Conservation (phyloP, 805 yeast genomes). For the Myxozyma melibiosi region DNA sequence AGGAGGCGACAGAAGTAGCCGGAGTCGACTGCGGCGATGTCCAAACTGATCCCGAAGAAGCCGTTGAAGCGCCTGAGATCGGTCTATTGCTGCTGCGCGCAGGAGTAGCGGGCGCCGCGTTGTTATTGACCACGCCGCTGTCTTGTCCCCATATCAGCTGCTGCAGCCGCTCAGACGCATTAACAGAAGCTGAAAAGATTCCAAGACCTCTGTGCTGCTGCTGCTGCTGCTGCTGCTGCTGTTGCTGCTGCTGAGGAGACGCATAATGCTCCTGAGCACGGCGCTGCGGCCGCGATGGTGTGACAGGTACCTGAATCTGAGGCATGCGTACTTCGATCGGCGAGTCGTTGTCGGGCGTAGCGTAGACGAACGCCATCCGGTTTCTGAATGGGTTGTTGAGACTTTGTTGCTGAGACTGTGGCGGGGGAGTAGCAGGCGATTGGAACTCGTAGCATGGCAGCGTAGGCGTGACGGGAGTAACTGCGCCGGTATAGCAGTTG, state of each 20-base stretch:
- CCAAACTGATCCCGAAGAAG: constrained; percentile 2
- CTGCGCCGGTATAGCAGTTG: constrained; percentile 10
- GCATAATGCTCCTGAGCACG: no score
- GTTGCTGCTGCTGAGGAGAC: not conserved
- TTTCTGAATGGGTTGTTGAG: constrained; percentile 28
- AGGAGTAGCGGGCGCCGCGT: not conserved
- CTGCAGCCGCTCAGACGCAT: constrained; percentile 24
- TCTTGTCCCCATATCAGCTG: constrained; percentile 11
- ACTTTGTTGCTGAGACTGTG: not conserved
- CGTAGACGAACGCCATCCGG: constrained; percentile 23
- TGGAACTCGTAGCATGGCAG: not conserved
- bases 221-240: not conserved
- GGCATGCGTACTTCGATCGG: constrained; percentile 15
- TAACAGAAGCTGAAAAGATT: constrained; percentile 13
- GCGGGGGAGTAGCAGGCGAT: not conserved
- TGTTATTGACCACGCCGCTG: not conserved
- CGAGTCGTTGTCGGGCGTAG: constrained; percentile 6
- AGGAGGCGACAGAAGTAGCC: constrained; percentile 23
- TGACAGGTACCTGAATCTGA: constrained; percentile 8
- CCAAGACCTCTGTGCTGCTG: constrained; percentile 21
- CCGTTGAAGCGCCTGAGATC: constrained; percentile 6
- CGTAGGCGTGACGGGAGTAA: constrained; percentile 23
- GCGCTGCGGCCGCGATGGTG: not conserved
- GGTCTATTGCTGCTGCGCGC: constrained; percentile 4
- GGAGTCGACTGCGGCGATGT: constrained; percentile 20